Base-by-base conservation (phyloP, 1,284 basidiomycete species). In the Microbotryum violaceum region DNA sequence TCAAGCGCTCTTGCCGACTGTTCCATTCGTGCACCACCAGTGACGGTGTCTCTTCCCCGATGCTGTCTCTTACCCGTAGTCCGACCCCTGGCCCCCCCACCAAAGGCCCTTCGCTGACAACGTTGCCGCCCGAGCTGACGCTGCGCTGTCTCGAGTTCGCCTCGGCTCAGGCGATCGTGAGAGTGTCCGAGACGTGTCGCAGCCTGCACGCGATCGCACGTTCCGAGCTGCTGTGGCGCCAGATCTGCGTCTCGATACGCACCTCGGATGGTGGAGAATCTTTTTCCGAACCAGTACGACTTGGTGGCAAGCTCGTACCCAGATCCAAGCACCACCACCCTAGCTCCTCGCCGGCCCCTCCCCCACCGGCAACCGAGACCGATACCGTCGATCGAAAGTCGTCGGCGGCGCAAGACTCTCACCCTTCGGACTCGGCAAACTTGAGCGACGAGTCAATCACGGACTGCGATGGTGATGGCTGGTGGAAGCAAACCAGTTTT, bases 71-170 rank as follows among this genome's bases (percentile, higher is more conserved):
- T 14, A 42, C 37, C 37, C 12, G 16, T 42, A 42, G 9, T 42
- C 37, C 37, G 37, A 42, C 12, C 4, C 12, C 37, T 16, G 37
- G 37, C 5, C 4, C 14, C 37, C 4, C 14, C 37, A 18, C 37
- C 14, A 6, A 10, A 42, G 37, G 37, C 12, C 37, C 37, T 42
- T 42, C 54, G 9, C 53, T 63, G 27, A 20, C 10, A 2, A n/a
- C 54, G 0, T 60, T 68, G 29, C 66, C 66, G 6, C 63, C 66
- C n/a, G 66, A 68, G 25, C 57, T 68, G 12, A 10, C 56, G 7
- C 44, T 68, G 16, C 58, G 57, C 29, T 33, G 63, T 46, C 23
- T 57, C 49, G n/a, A 21, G 8, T 27, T 29, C 37, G 54, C 59
- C 57, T 52, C 65, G 31, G 59, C 66, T 0, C 61, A 44, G 7